A percentile compares a stretch with the other conserved stretches of the same genome.
Evolutionary conservation across 805 yeast genomes (phyloP).

Genomic region (Candida germanica): DNA sequence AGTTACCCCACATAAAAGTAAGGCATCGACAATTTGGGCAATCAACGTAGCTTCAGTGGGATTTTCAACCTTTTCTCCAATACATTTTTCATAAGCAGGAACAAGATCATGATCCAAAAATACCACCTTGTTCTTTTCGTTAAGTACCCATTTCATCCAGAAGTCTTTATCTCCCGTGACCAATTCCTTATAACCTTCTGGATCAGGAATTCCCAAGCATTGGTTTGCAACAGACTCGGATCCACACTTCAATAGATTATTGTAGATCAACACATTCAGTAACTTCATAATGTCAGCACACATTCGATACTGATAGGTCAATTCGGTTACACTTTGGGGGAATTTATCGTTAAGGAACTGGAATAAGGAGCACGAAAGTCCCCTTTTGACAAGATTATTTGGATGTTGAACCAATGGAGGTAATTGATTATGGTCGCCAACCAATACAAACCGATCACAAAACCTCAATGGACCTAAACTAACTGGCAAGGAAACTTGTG

Average conservation of each 20-base stretch:
- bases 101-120: conserved; percentile 77
- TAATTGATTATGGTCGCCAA: conserved; percentile 94
- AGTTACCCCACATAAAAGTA: conserved; percentile 57
- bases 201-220: conserved; percentile 46
- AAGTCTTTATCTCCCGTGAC: conserved; percentile 11
- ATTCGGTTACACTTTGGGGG: conserved; percentile 72
- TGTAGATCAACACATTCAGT: conserved; percentile 76
- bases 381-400: conserved; percentile 60
- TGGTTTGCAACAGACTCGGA: conserved; percentile 59
- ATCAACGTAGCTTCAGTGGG: conserved; percentile 67
- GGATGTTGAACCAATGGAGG: conserved; percentile 75
- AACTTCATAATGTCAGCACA: conserved; percentile 81
- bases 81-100: conserved; percentile 51
- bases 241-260: conserved; percentile 77
- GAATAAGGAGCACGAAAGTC: conserved; percentile 75
- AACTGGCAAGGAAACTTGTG: conserved; percentile 89
- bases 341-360: conserved; percentile 65
- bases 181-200: conserved; percentile 15
- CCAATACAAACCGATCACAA: conserved; percentile 78
- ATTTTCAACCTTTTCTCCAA: conserved; percentile 71
- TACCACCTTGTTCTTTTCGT: conserved; percentile 58
- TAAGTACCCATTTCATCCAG: conserved; percentile 61
- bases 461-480: conserved; percentile 83
- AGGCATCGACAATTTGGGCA: conserved; percentile 56
- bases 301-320: conserved; percentile 89